phyloP scores from a whole-genome alignment of 192 early-diverging fungal genomes.

The Kappamyces sp. region DNA sequence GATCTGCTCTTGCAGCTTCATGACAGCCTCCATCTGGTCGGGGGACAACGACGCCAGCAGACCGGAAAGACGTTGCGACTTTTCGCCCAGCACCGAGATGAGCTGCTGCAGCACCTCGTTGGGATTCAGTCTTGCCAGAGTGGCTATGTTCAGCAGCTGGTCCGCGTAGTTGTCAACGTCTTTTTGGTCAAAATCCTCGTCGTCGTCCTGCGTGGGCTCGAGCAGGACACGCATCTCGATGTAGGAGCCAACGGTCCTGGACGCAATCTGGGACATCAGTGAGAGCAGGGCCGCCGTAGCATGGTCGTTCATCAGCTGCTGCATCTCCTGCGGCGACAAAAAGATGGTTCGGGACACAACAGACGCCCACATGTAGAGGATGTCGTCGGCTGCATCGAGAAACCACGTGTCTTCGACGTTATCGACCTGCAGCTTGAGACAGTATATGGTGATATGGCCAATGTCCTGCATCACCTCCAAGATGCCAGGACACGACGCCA shows the following conservation, averaged over 20 bases:
- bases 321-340: conserved; percentile 4
- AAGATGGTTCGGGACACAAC: conserved; percentile 29
- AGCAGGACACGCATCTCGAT: conserved; percentile 4
- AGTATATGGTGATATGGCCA: conserved; percentile 48
- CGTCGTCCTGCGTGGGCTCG: conserved; percentile 6
- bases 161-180: conserved; percentile 53
- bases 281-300: background rate
- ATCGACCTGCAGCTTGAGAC: conserved; percentile 30
- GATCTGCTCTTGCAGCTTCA: conserved; percentile 53
- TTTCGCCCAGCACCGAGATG: conserved; percentile 44
- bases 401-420: conserved; percentile 34
- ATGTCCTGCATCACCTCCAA: conserved; percentile 54
- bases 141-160: conserved; percentile 61
- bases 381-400: conserved; percentile 12
- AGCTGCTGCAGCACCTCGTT: conserved; percentile 44
- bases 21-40: conserved; percentile 24
- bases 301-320: conserved; percentile 55
- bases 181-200: conserved; percentile 7
- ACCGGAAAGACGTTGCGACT: conserved; percentile 36
- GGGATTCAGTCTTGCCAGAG: conserved; percentile 55
- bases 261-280: conserved; percentile 1
- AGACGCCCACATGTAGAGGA: conserved; percentile 12
- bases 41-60: conserved; percentile 37
- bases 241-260: conserved; percentile 7
- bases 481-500: conserved; percentile 48